Evolutionary conservation across 768 basidiomycete genomes (phyloP), one percentile per base, ranked within the genome.

Genomic region (Austroboletus eburneus): DNA sequence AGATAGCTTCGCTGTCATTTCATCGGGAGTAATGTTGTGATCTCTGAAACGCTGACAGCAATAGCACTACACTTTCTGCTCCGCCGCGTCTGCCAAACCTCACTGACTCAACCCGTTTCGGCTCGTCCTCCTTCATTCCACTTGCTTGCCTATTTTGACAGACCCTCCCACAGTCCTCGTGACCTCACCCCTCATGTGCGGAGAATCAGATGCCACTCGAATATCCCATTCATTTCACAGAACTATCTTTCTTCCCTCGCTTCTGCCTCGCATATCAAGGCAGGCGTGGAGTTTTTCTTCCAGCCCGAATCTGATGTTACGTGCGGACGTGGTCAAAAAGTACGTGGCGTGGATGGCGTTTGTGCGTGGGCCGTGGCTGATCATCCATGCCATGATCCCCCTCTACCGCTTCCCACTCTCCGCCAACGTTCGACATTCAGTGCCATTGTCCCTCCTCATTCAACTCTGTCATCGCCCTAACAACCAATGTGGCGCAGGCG

Each of bases 171-270:
- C 13, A 46, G 27, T 0, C 46, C 54, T 44, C 57, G 45, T 63
- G 58, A 54, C 55, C 42, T 23, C 50, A 49, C 64, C 58, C 62
- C 64, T 51, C 58, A 52, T 40, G 54, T 45, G 62, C 48, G 54
- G 59, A 62, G 64, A 51, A 63, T 64, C 61, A 52, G 52, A 50
- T 57, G 13, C 44, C 46, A 41, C 24, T 42, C 40, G 12, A 7
- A 7, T 32, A 9, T 32, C 30, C 12, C 7, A 17, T 20, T 53
- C 57, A 61, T 62, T 55, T 54, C 56, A 49, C 49, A 43, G 9
- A 49, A 37, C 40, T 54, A 49, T 46, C 44, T 42, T 38, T 32
- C 48, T 30, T 39, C 48, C 56, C 54, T 62, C 41, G 50, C 49
- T 57, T 51, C 45, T 51, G 43, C 53, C 56, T 58, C 48, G 53